A percentile compares a stretch with the other conserved stretches of the same genome.
These are phyloP conservation scores for Xylariaceae sp. DNA, from an alignment of 2,329 filamentous ascomycete species.

Conservation along the genomic window DNA sequence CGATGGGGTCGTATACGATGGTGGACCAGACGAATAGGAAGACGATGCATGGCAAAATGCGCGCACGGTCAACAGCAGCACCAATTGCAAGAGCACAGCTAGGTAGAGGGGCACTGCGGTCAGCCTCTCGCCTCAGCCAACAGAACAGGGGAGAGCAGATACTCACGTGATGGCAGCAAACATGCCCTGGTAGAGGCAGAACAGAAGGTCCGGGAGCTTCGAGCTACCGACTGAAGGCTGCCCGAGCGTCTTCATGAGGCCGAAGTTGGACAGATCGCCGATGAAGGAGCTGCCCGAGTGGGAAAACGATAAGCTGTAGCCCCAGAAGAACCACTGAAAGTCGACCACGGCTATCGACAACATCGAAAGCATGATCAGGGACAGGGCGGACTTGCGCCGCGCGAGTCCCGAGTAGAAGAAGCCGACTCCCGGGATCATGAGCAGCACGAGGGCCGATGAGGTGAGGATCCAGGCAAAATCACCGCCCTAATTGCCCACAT, in stretches of 20 bases:
- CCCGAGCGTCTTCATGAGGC: constrained; percentile 71
- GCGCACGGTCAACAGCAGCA: constrained; percentile 57
- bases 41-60: constrained; percentile 57
- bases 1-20: constrained; percentile 68
- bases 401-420: constrained; percentile 94
- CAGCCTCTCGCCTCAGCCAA: background rate
- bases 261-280: constrained; percentile 76
- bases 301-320: constrained; percentile 81
- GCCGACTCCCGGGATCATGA: constrained; percentile 91
- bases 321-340: constrained; percentile 97
- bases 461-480: constrained; percentile 79
- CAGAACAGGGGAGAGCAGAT: background rate
- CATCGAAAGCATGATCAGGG: constrained; percentile 79
- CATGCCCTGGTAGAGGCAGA: constrained; percentile 85
- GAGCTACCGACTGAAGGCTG: constrained; percentile 68
- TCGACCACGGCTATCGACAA: constrained; percentile 74
- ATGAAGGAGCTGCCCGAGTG: constrained; percentile 74
- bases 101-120: constrained; percentile 23
- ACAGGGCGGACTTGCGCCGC: constrained; percentile 81
- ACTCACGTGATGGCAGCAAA: constrained; percentile 83
- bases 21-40: constrained; percentile 71
- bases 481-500: constrained; percentile 54
- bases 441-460: constrained; percentile 72
- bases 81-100: constrained; percentile 56
- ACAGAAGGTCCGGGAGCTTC: constrained; percentile 75